Base-by-base conservation (phyloP, 1,284 basidiomycete genomes). In the Laetiporus sulphureus region DNA sequence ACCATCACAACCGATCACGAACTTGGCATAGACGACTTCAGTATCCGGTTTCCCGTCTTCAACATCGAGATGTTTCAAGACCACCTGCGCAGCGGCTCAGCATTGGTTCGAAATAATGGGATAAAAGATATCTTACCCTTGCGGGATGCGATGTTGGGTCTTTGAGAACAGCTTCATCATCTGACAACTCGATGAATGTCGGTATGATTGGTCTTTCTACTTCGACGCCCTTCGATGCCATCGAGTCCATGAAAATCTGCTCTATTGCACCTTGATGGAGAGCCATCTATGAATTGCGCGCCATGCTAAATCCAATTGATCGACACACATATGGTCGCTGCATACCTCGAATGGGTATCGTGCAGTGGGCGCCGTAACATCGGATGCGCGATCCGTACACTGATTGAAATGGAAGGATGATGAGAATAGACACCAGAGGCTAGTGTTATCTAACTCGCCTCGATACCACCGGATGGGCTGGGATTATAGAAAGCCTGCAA, bases 201-300 rank as follows among this genome's bases (percentile, higher is more conserved):
- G 86, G 86, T 2, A 65, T 55, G 20, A 73, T 62, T 0, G 80
- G 75, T 24, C 83, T 69, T 32, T 76, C 72, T 21, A 88, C 80
- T 48, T 69, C 54, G 11, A 52, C 45, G 5, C 75, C 76, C 47
- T 68, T 59, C n/a, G 52, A 42, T 8, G 49, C 63, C 71, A 85
- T 73, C 0, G 78, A 76, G 51, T 85, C 79, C 29, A 83, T 50
- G 54, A 88, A 82, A 16, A 86, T 75, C 1, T 66, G 60, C 58
- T 88, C 83, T 29, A 88, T 85, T 3, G 73, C 75, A 1, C 83
- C 84, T 64, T 89, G 85, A 49, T 85, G 79, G 13, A 86, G 63
- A 0, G 83, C 84, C 6, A 76, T 63, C 77, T 86, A 46, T 12
- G 18, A 13, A 6, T 18, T n/a, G n/a, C n/a, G n/a, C n/a, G 3